phyloP scores from a whole-genome alignment of 2,329 filamentous ascomycete genomes.

The Zopfia rhizophila region DNA sequence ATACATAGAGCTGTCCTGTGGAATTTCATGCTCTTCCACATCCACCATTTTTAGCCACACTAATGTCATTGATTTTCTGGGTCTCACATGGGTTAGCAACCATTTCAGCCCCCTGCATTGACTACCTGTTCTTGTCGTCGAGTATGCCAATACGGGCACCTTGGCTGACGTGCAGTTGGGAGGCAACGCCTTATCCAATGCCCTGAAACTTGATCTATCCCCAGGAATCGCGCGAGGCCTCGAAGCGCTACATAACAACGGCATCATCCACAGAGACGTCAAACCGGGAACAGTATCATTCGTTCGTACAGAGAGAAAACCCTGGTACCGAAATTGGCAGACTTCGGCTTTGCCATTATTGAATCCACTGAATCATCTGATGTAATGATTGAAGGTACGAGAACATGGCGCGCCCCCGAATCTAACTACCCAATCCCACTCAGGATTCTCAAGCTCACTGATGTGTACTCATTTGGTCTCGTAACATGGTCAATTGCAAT shows the following conservation, averaged over 20 bases:
- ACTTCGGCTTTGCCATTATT: constrained; percentile 39
- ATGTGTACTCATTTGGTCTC: constrained; percentile 29
- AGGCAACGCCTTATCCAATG: constrained; percentile 17
- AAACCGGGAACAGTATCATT: constrained; percentile 42
- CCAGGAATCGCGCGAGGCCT: constrained; percentile 39
- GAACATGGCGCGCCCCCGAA: constrained; percentile 35
- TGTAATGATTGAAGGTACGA: too few species aligned
- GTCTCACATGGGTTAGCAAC: too few species aligned
- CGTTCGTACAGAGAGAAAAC: constrained; percentile 26
- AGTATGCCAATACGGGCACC: constrained; percentile 34
- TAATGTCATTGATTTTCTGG: too few species aligned
- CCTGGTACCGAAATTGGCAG: constrained; percentile 34
- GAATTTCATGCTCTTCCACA: too few species aligned
- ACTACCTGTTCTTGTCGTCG: too few species aligned
- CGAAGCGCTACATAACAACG: constrained; percentile 38
- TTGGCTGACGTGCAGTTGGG: constrained; percentile 9
- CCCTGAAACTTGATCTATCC: constrained; percentile 35
- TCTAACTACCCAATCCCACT: neutral
- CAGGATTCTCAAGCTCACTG: constrained; percentile 18
- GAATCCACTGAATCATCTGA: too few species aligned
- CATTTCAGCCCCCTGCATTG: too few species aligned
- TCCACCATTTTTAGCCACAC: too few species aligned
- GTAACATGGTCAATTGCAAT: too few species aligned
- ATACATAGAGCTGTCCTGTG: too few species aligned
- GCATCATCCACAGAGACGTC: constrained; percentile 42